Evolutionary conservation across 495 filamentous ascomycete genomes (phyloP).

Genomic region (Cenococcum geophilum): DNA sequence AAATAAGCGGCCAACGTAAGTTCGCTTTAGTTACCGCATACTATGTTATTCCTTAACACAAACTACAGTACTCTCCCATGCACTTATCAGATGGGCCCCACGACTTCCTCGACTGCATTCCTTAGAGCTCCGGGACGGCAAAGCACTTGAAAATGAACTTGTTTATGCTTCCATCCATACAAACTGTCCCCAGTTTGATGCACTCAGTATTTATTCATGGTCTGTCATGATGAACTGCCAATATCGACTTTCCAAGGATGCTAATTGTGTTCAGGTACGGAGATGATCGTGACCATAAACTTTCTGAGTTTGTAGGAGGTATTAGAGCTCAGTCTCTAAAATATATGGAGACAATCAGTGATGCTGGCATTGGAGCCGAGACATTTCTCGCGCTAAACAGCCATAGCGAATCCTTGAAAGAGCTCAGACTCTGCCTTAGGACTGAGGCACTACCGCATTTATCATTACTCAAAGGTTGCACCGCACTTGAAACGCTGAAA

Average conservation of each 20-base stretch:
- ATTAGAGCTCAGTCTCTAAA: slow-evolving; percentile 54
- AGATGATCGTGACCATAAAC: slow-evolving; percentile 46
- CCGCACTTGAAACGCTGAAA: slow-evolving; percentile 46
- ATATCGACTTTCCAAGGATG: not conserved
- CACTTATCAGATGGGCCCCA: slow-evolving; percentile 45
- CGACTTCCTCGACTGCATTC: slow-evolving; percentile 43
- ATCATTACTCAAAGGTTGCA: slow-evolving; percentile 47
- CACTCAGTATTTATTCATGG: slow-evolving; percentile 53
- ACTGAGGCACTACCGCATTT: slow-evolving; percentile 46
- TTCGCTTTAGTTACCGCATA: slow-evolving; percentile 11
- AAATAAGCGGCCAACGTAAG: slow-evolving; percentile 45
- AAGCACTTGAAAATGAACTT: slow-evolving; percentile 48
- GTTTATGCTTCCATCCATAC: slow-evolving; percentile 47
- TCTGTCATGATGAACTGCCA: slow-evolving; percentile 25
- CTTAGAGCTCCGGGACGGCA: slow-evolving; percentile 54
- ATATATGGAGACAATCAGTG: slow-evolving; percentile 53
- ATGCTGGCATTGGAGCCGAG: slow-evolving; percentile 46
- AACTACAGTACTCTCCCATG: slow-evolving; percentile 37
- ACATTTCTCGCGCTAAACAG: slow-evolving; percentile 53
- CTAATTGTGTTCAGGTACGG: slow-evolving; percentile 30
- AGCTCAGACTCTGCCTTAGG: slow-evolving; percentile 50
- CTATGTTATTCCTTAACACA: not conserved
- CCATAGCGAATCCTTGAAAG: slow-evolving; percentile 53
- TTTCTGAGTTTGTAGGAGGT: slow-evolving; percentile 53
- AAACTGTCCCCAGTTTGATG: slow-evolving; percentile 56